phyloP scores from a whole-genome alignment of 768 basidiomycete species.

The Termitomyces sp. region DNA sequence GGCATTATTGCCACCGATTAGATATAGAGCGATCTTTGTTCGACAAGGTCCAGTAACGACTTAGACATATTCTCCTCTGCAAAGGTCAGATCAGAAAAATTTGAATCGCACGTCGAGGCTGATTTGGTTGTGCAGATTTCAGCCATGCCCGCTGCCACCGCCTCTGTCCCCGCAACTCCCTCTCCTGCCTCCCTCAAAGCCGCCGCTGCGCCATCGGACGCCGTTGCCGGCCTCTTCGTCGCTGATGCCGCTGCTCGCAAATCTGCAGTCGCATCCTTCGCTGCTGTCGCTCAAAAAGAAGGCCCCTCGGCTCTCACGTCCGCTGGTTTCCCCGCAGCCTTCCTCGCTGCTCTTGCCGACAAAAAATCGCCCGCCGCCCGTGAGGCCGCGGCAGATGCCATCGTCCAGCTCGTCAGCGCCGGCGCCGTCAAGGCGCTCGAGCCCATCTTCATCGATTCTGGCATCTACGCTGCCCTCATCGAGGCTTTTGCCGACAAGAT shows the following conservation, averaged over 20 bases:
- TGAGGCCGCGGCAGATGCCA: slow-evolving; percentile 78
- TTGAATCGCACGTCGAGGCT: background rate
- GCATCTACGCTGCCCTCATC: slow-evolving; percentile 80
- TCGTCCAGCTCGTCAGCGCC: slow-evolving; percentile 58
- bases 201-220: slow-evolving; percentile 41
- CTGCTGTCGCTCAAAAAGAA: slow-evolving; percentile 74
- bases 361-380: slow-evolving; percentile 93
- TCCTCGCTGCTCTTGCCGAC: slow-evolving; percentile 83
- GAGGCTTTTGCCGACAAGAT: slow-evolving; percentile 95
- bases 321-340: slow-evolving; percentile 65
- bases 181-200: slow-evolving; percentile 73
- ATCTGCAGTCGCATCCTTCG: slow-evolving; percentile 63
- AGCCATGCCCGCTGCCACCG: slow-evolving; percentile 80
- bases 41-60: slow-evolving; percentile 45
- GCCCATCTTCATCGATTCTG: slow-evolving; percentile 82
- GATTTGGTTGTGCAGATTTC: slow-evolving; percentile 32
- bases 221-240: slow-evolving; percentile 73
- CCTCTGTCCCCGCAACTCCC: slow-evolving; percentile 52
- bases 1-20: slow-evolving; percentile 29
- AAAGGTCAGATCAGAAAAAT: slow-evolving; percentile 30
- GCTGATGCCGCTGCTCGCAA: slow-evolving; percentile 82
- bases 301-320: slow-evolving; percentile 74
- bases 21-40: slow-evolving; percentile 65
- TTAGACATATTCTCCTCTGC: slow-evolving; percentile 29
- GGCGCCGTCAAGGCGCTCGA: slow-evolving; percentile 81